A percentile compares a stretch with the other conserved stretches of the same genome.
These are phyloP conservation scores for Aphanocladium album DNA, from an alignment of 2,329 filamentous ascomycete genomes.

Conservation along the genomic window DNA sequence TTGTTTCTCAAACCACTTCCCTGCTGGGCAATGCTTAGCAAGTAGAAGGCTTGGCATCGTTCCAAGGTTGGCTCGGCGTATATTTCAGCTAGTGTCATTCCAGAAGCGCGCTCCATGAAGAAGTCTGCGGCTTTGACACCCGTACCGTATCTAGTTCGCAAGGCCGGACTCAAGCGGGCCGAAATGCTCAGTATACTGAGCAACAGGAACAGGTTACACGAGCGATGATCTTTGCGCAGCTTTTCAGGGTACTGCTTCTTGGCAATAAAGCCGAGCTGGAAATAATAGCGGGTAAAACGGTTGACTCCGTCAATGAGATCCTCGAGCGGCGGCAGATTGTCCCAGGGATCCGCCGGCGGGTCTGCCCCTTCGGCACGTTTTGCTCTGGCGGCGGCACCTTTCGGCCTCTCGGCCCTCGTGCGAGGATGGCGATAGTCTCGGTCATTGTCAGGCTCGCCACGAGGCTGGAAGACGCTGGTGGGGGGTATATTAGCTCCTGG, in stretches of 20 bases:
- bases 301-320: conserved; percentile 49
- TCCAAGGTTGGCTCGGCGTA: conserved; percentile 50
- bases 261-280: conserved; percentile 55
- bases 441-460: conserved; percentile 50
- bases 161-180: conserved; percentile 46
- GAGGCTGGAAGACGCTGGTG: conserved; percentile 44
- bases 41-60: conserved; percentile 53
- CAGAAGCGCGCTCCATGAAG: conserved; percentile 47
- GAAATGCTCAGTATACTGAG: conserved; percentile 53
- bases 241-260: conserved; percentile 45
- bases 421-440: conserved; percentile 53
- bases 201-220: conserved; percentile 51
- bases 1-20: conserved; percentile 48
- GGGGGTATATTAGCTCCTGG: neutral
- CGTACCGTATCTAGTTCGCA: conserved; percentile 45
- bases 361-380: conserved; percentile 17
- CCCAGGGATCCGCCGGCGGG: conserved; percentile 38
- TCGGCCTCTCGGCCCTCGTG: conserved; percentile 42
- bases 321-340: conserved; percentile 42
- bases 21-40: conserved; percentile 55
- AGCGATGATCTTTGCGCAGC: conserved; percentile 41
- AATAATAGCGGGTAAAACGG: conserved; percentile 50
- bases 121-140: conserved; percentile 47
- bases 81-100: conserved; percentile 43
- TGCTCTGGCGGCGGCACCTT: conserved; percentile 33